phyloP scores from a whole-genome alignment of 495 filamentous ascomycete genomes.

The Cercophora sp. region DNA sequence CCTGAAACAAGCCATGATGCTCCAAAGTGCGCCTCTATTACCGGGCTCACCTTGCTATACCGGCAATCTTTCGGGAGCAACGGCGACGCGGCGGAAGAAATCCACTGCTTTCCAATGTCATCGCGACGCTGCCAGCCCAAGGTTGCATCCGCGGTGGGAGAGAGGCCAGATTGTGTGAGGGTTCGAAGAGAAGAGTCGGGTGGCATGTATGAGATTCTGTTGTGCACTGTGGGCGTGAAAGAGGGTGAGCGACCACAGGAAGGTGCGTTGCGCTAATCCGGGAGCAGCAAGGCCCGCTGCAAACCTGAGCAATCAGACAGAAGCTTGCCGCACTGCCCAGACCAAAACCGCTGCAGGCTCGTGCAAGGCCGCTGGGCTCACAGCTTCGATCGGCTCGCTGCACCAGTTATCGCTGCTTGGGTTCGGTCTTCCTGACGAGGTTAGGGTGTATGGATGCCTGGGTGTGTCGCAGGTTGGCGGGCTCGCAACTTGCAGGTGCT shows the following conservation, averaged over 20 bases:
- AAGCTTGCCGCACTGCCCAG: constrained; percentile 20
- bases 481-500: constrained; percentile 15
- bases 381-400: constrained; percentile 15
- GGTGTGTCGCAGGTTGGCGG: constrained; percentile 1
- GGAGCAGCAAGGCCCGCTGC: constrained; percentile 15
- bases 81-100: too few relatives aligned
- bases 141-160: too few relatives aligned
- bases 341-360: constrained; percentile 14
- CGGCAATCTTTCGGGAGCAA: too few relatives aligned
- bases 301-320: constrained; percentile 28
- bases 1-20: too few relatives aligned
- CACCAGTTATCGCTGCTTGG: background rate
- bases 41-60: too few relatives aligned
- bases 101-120: too few relatives aligned
- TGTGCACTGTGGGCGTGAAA: constrained; percentile 20
- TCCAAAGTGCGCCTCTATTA: too few relatives aligned
- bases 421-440: too few relatives aligned
- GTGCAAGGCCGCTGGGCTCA: constrained; percentile 17
- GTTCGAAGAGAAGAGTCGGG: too few relatives aligned
- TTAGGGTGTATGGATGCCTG: background rate
- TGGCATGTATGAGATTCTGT: constrained; percentile 16
- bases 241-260: constrained; percentile 14
- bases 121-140: too few relatives aligned
- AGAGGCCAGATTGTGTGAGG: too few relatives aligned
- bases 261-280: constrained; percentile 18